Percentiles rank a stretch among this genome's conserved stretches.
Conservation (phyloP, 192 early-diverging fungal genomes). For the Allomyces macrogynus region DNA sequence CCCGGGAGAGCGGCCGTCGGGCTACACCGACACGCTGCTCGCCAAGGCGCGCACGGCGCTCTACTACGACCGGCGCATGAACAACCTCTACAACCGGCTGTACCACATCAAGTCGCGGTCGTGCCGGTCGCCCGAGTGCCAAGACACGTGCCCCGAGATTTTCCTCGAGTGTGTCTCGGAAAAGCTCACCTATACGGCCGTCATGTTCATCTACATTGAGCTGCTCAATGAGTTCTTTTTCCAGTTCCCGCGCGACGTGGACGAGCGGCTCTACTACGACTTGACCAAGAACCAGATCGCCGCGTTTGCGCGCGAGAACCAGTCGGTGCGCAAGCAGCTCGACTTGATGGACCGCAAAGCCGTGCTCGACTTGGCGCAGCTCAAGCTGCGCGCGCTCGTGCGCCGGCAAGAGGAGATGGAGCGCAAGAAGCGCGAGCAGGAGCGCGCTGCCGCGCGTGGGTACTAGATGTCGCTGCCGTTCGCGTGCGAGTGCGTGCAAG, state of each 20-base stretch:
- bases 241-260: constrained; percentile 88
- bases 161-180: constrained; percentile 81
- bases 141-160: constrained; percentile 83
- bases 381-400: background rate
- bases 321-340: constrained; percentile 59
- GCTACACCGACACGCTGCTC: constrained; percentile 52
- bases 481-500: too few species aligned
- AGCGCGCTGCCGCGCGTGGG: background rate
- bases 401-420: background rate
- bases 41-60: constrained; percentile 60
- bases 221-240: constrained; percentile 96
- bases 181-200: constrained; percentile 83
- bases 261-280: constrained; percentile 76
- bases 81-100: constrained; percentile 59
- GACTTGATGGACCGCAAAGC: constrained; percentile 62
- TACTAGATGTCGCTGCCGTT: background rate
- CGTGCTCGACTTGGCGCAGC: constrained; percentile 42
- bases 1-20: constrained; percentile 32
- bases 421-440: background rate
- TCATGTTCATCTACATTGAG: constrained; percentile 96
- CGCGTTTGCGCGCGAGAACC: constrained; percentile 81
- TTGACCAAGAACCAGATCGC: constrained; percentile 56
- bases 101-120: constrained; percentile 59
- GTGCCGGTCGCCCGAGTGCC: constrained; percentile 61
- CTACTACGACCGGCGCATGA: constrained; percentile 50